Evolutionary conservation across 1,284 basidiomycete genomes (phyloP).

Genomic region (Sporisorium reilianum): DNA sequence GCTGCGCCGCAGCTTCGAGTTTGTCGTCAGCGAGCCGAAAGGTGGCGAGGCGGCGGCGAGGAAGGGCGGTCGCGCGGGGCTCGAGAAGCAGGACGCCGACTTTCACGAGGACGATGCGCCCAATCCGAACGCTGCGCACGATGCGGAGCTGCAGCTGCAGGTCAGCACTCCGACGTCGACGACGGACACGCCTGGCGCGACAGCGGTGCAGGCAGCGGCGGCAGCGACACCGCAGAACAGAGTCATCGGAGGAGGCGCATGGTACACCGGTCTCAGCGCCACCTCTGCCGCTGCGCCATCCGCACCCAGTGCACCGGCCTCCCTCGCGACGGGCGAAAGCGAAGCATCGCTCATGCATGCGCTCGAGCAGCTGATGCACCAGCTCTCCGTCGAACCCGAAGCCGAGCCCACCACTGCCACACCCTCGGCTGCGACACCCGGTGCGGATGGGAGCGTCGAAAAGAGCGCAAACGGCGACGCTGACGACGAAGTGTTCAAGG

Average conservation of each 20-base stretch:
- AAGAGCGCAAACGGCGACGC: neutral
- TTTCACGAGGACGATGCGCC: conserved; percentile 23
- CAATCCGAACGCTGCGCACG: conserved; percentile 32
- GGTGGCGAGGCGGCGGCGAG: conserved; percentile 7
- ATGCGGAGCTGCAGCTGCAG: conserved; percentile 9
- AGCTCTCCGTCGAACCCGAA: conserved; percentile 17
- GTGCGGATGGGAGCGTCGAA: neutral
- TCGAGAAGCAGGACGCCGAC: conserved; percentile 55
- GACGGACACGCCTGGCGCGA: too few relatives aligned
- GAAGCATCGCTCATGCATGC: conserved; percentile 51
- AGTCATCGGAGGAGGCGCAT: conserved; percentile 38
- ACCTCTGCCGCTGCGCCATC: neutral
- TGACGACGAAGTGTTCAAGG: conserved; percentile 64
- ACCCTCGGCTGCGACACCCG: too few relatives aligned
- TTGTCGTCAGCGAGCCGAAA: conserved; percentile 45
- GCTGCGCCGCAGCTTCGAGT: conserved; percentile 83
- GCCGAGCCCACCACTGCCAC: neutral
- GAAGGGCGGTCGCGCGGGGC: conserved; percentile 54
- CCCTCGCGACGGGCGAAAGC: conserved; percentile 39
- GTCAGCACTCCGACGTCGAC: neutral
- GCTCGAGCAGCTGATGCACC: conserved; percentile 47
- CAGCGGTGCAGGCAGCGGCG: too few relatives aligned
- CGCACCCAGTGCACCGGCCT: neutral
- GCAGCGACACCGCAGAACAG: conserved; percentile 8
- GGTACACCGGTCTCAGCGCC: conserved; percentile 32